Percentiles rank a stretch among this genome's conserved stretches.
Conservation (phyloP, 257 asterid species). For the Solanum corneliomulleri region DNA sequence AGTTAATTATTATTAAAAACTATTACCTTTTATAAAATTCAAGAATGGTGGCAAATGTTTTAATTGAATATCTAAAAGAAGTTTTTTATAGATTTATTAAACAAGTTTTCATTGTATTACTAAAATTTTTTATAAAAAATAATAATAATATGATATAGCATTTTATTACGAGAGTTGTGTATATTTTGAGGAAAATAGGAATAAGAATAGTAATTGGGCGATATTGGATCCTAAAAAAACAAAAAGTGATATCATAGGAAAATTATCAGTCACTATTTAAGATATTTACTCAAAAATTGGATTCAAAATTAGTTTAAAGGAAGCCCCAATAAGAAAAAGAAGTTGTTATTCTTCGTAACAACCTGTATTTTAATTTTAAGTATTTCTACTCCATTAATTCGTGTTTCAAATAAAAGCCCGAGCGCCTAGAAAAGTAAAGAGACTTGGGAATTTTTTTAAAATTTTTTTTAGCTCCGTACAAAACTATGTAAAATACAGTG, state of each 20-base stretch:
- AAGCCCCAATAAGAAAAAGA: neutral
- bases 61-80: neutral
- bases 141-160: neutral
- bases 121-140: no score
- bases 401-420: neutral
- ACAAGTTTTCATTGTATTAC: neutral
- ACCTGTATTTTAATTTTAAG: neutral
- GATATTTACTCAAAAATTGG: neutral
- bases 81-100: no score
- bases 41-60: neutral
- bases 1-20: neutral
- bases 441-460: neutral
- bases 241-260: neutral
- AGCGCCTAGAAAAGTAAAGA: neutral
- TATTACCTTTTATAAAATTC: neutral
- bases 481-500: no score
- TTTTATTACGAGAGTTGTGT: neutral
- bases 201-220: neutral
- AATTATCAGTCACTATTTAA: no score
- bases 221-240: neutral
- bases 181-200: neutral
- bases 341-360: neutral
- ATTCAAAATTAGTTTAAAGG: neutral
- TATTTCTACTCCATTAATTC: neutral
- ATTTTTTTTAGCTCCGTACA: neutral